Percentiles rank a stretch among this genome's conserved stretches.
These are phyloP conservation scores for Cryomyces minteri DNA, from an alignment of 495 filamentous ascomycete genomes.

Conservation along the genomic window DNA sequence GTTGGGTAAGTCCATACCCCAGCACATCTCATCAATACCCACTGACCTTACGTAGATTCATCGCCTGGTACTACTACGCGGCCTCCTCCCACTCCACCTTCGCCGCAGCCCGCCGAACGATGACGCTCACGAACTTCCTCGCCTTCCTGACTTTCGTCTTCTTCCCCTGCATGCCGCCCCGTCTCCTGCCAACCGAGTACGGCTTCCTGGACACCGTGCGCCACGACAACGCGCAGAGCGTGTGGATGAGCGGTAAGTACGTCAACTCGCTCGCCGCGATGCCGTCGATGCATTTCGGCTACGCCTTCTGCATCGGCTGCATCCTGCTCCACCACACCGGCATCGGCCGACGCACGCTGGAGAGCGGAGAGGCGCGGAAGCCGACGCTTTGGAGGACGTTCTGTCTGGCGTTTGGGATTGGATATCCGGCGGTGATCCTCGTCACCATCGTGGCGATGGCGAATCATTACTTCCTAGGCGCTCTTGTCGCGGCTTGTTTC, in stretches of 20 bases:
- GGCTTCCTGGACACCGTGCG: conserved; percentile 46
- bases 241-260: conserved; percentile 26
- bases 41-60: conserved; percentile 19
- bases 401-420: conserved; percentile 29
- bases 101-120: conserved; percentile 37
- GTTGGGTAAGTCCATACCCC: conserved; percentile 34
- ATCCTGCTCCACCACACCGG: conserved; percentile 42
- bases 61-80: conserved; percentile 9
- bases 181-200: conserved; percentile 38
- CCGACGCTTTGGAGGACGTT: conserved; percentile 21
- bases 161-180: conserved; percentile 47
- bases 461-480: conserved; percentile 49
- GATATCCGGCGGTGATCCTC: conserved; percentile 39
- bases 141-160: conserved; percentile 43
- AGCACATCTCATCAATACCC: conserved; percentile 19
- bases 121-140: conserved; percentile 43
- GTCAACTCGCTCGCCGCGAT: conserved; percentile 15
- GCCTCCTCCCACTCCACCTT: conserved; percentile 25
- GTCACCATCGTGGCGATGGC: conserved; percentile 45
- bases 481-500: conserved; percentile 31
- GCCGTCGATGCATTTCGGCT: conserved; percentile 16
- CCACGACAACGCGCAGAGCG: conserved; percentile 38
- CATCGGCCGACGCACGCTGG: conserved; percentile 26
- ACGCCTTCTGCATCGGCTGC: conserved; percentile 36
- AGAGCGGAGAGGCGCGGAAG: conserved; percentile 26